Base-by-base conservation (phyloP, 257 asterid genomes). In the Lithospermum erythrorhizon region DNA sequence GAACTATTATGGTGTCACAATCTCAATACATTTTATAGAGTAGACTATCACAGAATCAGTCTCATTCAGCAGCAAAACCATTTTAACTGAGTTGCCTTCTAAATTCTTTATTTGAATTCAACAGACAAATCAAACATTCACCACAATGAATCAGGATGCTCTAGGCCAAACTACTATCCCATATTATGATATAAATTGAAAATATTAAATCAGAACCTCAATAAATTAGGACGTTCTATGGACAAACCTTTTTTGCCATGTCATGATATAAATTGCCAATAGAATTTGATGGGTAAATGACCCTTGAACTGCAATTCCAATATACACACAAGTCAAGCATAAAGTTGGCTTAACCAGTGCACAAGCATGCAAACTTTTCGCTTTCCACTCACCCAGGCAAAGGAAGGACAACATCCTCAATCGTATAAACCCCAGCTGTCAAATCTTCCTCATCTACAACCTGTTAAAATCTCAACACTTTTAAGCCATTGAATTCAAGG, bases 351-450 rank as follows among this genome's bases (percentile, higher is more conserved):
- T 62, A 68, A 58, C 41, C 58, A 62, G 16, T 53, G n/a, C 48
- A 64, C 57, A 59, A 59, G 49, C 25, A 29, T 57, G 54, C 49
- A 51, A 45, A 22, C 21, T 54, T 62, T 66, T 20, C 55, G 57
- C 63, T 27, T 57, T 68, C 62, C 61, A 59, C 63, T 72, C 80
- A 91, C 96, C 98, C 98, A 10, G 98, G 96, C 69, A 91, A 81
- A 75, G 98, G 98, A 76, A 91, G 96, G 72, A 91, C 81, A 37
- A 91, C 66, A 67, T 91, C 96, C 8, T 91, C 84, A 64, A 80
- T 54, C 1, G 79, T 62, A 73, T 83, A 91, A 57, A 77, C 82
- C 62, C 80, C 94, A 71, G 93, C 73, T 67, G 51, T 69, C 62
- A 91, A 56, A 79, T 91, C 96, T 67, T 86, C 95, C 72, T 86